Conservation (phyloP, 768 basidiomycete genomes). For the Phylloporus sp. region DNA sequence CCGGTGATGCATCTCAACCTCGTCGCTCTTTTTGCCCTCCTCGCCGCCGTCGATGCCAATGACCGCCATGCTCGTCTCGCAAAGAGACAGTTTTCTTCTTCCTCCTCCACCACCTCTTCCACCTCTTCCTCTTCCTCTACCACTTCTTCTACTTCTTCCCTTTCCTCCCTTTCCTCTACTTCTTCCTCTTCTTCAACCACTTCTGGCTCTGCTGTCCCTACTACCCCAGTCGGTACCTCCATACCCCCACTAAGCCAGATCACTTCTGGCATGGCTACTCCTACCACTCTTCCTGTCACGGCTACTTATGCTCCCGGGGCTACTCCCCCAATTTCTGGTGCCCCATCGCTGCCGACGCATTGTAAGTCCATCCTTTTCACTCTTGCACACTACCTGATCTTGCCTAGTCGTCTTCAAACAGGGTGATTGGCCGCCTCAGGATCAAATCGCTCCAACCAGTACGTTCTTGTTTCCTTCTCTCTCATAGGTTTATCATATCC, state of each 20-base stretch:
- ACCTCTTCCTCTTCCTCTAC: slow-evolving; percentile 5
- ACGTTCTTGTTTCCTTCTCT: slow-evolving; percentile 5
- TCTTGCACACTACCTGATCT: not conserved
- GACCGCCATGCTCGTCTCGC: slow-evolving; percentile 36
- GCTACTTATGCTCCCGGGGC: slow-evolving; percentile 58
- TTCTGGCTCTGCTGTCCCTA: slow-evolving; percentile 16
- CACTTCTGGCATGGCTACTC: slow-evolving; percentile 59
- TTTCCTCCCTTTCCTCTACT: slow-evolving; percentile 4
- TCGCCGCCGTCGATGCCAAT: slow-evolving; percentile 37
- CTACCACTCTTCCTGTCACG: slow-evolving; percentile 44
- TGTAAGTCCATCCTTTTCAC: slow-evolving; percentile 38
- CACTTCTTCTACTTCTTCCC: slow-evolving; percentile 2
- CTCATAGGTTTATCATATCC: not conserved
- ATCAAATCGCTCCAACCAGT: slow-evolving; percentile 60
- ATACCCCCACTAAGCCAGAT: slow-evolving; percentile 60
- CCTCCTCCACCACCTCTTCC: not conserved
- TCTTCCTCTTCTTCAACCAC: not conserved
- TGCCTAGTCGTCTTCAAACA: slow-evolving; percentile 42
- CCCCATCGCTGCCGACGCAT: slow-evolving; percentile 59
- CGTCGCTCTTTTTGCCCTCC: slow-evolving; percentile 43
- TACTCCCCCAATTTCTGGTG: slow-evolving; percentile 59
- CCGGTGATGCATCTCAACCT: slow-evolving; percentile 44
- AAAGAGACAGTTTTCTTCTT: slow-evolving; percentile 33
- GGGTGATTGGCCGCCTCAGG: slow-evolving; percentile 59
- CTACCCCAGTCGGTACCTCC: slow-evolving; percentile 36